Evolutionary conservation across 2,329 filamentous ascomycete species (phyloP).

Genomic region (Ceratocystis ficicola): DNA sequence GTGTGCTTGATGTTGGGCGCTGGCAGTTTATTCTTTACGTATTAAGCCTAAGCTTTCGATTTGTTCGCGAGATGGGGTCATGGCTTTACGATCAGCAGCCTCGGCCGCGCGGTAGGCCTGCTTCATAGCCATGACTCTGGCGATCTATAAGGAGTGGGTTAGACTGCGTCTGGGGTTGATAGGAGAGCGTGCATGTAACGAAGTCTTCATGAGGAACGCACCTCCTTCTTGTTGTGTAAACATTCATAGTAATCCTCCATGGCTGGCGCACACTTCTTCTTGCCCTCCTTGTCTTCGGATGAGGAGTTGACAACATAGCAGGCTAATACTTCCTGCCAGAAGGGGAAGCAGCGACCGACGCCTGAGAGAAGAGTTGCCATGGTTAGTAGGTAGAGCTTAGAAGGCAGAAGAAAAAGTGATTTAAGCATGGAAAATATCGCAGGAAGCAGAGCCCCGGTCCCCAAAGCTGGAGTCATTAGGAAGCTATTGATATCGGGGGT

Average conservation of each 20-base stretch:
- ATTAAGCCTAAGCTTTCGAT: slow-evolving; percentile 79
- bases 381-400: neutral
- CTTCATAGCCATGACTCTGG: slow-evolving; percentile 67
- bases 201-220: slow-evolving; percentile 34
- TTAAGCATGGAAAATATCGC: neutral
- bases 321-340: slow-evolving; percentile 97
- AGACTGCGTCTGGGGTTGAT: neutral
- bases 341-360: slow-evolving; percentile 81
- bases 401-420: neutral
- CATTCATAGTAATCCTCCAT: slow-evolving; percentile 99
- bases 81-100: slow-evolving; percentile 45
- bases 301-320: slow-evolving; percentile 94
- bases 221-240: slow-evolving; percentile 98
- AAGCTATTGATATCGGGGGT: neutral
- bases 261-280: slow-evolving; percentile 72
- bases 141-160: slow-evolving; percentile 43
- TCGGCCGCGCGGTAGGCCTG: slow-evolving; percentile 72
- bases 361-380: slow-evolving; percentile 31
- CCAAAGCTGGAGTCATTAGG: neutral
- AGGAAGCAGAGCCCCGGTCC: no score
- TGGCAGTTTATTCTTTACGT: slow-evolving; percentile 64
- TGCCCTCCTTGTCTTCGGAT: slow-evolving; percentile 64
- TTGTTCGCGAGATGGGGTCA: slow-evolving; percentile 73
- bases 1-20: neutral
- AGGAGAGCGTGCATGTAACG: neutral